These are phyloP conservation scores for Fusarium camptoceras DNA, from an alignment of 2,329 filamentous ascomycete genomes.

Conservation along the genomic window DNA sequence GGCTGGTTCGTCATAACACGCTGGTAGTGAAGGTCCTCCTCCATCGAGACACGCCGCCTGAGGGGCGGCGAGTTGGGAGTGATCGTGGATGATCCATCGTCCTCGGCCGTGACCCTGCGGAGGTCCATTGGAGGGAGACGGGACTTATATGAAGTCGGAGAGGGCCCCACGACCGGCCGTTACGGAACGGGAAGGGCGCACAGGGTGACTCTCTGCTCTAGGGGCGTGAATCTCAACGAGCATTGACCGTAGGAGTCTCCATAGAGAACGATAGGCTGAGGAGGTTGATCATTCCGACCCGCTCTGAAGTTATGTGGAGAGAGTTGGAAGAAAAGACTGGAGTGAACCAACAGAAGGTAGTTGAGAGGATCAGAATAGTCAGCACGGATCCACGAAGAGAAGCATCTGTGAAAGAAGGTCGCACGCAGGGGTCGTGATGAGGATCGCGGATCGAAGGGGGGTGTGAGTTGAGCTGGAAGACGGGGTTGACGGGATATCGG, in stretches of 20 bases:
- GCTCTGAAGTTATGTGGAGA: constrained; percentile 49
- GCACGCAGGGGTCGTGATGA: constrained; percentile 40
- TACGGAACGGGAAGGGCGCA: constrained; percentile 38
- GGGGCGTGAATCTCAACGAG: constrained; percentile 47
- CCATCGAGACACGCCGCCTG: constrained; percentile 64
- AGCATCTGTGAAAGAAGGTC: constrained; percentile 39
- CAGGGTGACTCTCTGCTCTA: constrained; percentile 36
- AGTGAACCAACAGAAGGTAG: constrained; percentile 43
- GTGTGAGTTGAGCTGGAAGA: constrained; percentile 41
- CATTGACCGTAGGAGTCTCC: constrained; percentile 49
- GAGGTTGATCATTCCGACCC: constrained; percentile 54
- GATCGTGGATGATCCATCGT: constrained; percentile 51
- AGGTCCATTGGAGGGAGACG: constrained; percentile 51
- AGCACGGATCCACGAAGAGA: constrained; percentile 44
- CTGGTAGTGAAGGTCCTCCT: constrained; percentile 66
- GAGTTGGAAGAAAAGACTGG: constrained; percentile 40
- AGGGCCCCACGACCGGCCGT: constrained; percentile 39
- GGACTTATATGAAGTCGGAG: constrained; percentile 44
- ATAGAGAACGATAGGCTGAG: constrained; percentile 49
- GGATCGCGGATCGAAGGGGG: constrained; percentile 42
- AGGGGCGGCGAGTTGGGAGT: constrained; percentile 52
- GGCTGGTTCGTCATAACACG: constrained; percentile 61
- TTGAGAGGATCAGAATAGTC: constrained; percentile 41
- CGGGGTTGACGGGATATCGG: constrained; percentile 29
- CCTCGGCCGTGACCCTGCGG: constrained; percentile 45